Conservation (phyloP, 164 flowering plant genomes). For the Chloranthus sessilifolius region DNA sequence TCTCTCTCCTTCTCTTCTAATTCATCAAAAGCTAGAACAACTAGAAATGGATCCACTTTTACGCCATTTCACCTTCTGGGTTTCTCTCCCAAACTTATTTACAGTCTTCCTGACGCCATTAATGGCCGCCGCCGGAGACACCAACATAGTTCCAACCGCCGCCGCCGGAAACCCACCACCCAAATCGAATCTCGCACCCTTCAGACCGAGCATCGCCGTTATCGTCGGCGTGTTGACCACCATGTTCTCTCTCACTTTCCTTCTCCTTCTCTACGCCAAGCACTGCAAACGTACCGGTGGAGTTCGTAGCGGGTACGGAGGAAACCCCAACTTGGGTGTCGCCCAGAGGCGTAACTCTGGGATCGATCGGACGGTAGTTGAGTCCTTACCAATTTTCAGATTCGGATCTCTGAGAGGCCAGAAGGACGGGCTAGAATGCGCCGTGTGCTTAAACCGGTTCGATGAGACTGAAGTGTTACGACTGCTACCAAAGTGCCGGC, state of each 20-base stretch:
- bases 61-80: slow-evolving; percentile 8
- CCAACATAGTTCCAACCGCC: background rate
- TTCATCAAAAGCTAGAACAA: background rate
- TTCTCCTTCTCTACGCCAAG: slow-evolving; percentile 76
- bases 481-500: slow-evolving; percentile 86
- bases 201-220: slow-evolving; percentile 60
- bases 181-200: slow-evolving; percentile 22
- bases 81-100: slow-evolving; percentile 3
- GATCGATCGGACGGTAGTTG: slow-evolving; percentile 56
- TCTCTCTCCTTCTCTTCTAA: background rate
- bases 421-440: slow-evolving; percentile 87
- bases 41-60: slow-evolving; percentile 8
- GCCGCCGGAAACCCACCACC: slow-evolving; percentile 1
- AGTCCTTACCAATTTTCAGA: slow-evolving; percentile 72
- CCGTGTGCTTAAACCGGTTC: slow-evolving; percentile 70
- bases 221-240: slow-evolving; percentile 63
- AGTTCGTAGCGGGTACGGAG: slow-evolving; percentile 2
- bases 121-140: slow-evolving; percentile 12
- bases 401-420: slow-evolving; percentile 62
- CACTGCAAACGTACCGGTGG: slow-evolving; percentile 47
- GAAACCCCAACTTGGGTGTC: background rate
- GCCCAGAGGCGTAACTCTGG: slow-evolving; percentile 57
- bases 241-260: slow-evolving; percentile 66
- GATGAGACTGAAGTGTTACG: slow-evolving; percentile 59
- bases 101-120: background rate